Percentiles rank a stretch among this genome's conserved stretches.
phyloP scores from a whole-genome alignment of 2,329 filamentous ascomycete species.

The Aspergillus hiratsukae region DNA sequence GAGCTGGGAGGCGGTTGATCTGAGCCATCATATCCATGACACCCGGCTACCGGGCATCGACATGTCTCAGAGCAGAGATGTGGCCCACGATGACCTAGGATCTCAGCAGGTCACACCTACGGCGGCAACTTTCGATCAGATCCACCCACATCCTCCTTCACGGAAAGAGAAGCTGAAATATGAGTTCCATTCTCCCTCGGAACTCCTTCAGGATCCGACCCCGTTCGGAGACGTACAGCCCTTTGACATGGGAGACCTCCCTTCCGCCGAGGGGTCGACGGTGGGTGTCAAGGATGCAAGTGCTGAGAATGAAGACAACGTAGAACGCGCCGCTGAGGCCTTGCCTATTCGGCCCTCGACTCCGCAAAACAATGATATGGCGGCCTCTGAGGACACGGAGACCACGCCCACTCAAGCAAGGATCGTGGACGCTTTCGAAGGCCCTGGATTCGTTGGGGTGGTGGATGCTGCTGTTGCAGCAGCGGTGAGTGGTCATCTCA shows the following conservation, averaged over 20 bases:
- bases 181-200: conserved; percentile 45
- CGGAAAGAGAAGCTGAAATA: conserved; percentile 41
- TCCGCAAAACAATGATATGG: conserved; percentile 11
- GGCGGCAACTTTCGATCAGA: conserved; percentile 47
- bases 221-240: conserved; percentile 20
- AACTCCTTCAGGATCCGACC: conserved; percentile 39
- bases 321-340: conserved; percentile 13
- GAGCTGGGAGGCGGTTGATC: conserved; percentile 29
- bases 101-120: conserved; percentile 68
- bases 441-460: conserved; percentile 14
- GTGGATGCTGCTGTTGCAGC: conserved; percentile 24
- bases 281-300: conserved; percentile 20
- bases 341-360: conserved; percentile 18
- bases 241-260: conserved; percentile 19
- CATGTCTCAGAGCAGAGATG: conserved; percentile 26
- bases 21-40: conserved; percentile 14
- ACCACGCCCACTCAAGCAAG: conserved; percentile 9
- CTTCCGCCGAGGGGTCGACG: conserved; percentile 29
- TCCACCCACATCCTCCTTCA: conserved; percentile 8
- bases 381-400: conserved; percentile 10
- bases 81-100: conserved; percentile 47
- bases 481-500: conserved; percentile 3
- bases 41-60: conserved; percentile 25
- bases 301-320: conserved; percentile 13
- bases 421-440: background rate